Percentiles rank a stretch among this genome's conserved stretches.
phyloP scores from a whole-genome alignment of 306 rosid genomes.

The Casuarina cunninghamiana region DNA sequence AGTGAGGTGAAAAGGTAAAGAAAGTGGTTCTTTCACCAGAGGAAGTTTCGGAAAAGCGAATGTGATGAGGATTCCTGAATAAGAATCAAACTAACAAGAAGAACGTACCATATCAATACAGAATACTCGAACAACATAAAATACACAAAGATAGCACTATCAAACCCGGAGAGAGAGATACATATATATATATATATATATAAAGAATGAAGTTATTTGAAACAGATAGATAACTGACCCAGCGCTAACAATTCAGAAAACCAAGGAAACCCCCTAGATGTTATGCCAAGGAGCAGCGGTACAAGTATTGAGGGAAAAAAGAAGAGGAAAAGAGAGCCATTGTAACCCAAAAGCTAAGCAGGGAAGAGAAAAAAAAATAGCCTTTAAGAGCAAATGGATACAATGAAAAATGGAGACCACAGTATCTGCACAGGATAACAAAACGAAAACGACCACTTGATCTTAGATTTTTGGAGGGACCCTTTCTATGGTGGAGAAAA shows the following conservation, averaged over 20 bases:
- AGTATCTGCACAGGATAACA: slow-evolving; percentile 31
- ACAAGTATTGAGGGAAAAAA: neutral
- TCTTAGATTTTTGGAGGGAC: slow-evolving; percentile 29
- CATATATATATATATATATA: too few relatives aligned
- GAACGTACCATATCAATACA: slow-evolving; percentile 1
- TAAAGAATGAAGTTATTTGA: neutral
- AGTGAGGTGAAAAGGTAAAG: slow-evolving; percentile 20
- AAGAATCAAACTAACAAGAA: slow-evolving; percentile 6
- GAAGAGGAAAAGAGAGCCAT: slow-evolving; percentile 26
- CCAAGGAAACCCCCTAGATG: slow-evolving; percentile 11
- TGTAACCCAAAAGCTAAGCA: slow-evolving; percentile 18
- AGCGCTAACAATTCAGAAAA: neutral
- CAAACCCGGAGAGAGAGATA: too few relatives aligned
- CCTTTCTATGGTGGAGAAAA: slow-evolving; percentile 32
- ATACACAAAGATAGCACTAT: neutral
- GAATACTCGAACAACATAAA: neutral
- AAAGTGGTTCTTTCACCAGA: slow-evolving; percentile 27
- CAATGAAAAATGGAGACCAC: slow-evolving; percentile 5
- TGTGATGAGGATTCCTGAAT: slow-evolving; percentile 3
- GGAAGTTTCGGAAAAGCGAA: slow-evolving; percentile 27
- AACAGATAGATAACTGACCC: slow-evolving; percentile 6
- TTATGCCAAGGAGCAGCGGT: neutral
- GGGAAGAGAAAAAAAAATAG: slow-evolving; percentile 12
- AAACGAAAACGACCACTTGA: slow-evolving; percentile 33
- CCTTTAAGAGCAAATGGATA: neutral